Conservation (phyloP, 2,329 filamentous ascomycete species). For the Curvularia sp. region DNA sequence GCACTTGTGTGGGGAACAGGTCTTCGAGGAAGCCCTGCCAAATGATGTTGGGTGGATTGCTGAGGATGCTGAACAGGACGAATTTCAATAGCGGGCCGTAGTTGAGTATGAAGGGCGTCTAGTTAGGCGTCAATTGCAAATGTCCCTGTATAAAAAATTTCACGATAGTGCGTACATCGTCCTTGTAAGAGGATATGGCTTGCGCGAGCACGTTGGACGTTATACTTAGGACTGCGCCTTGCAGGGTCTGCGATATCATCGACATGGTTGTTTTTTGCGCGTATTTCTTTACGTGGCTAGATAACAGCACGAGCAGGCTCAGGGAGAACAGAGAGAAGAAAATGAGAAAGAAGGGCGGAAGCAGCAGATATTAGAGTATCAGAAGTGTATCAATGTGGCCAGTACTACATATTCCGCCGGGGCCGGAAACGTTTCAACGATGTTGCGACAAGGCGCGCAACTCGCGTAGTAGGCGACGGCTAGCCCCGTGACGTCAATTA, state of each 20-base stretch:
- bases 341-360: neutral
- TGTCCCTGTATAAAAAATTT: neutral
- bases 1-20: constrained; percentile 68
- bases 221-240: constrained; percentile 69
- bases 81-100: constrained; percentile 76
- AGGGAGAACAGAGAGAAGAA: neutral
- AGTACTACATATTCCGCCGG: constrained; percentile 7
- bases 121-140: constrained; percentile 17
- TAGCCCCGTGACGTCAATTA: constrained; percentile 21
- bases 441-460: constrained; percentile 17
- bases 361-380: neutral
- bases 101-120: constrained; percentile 70
- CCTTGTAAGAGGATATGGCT: constrained; percentile 67
- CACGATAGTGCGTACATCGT: constrained; percentile 57
- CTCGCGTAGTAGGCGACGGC: constrained; percentile 9
- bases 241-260: constrained; percentile 55
- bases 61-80: constrained; percentile 73
- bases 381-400: constrained; percentile 16
- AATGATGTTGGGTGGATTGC: constrained; percentile 80
- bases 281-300: constrained; percentile 2
- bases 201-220: constrained; percentile 78
- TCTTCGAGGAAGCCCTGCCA: constrained; percentile 85
- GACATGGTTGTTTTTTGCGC: constrained; percentile 31
- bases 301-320: neutral
- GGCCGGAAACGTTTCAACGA: constrained; percentile 12